Evolutionary conservation across 371 early-diverging fungal genomes (phyloP).

Genomic region (Scutellospora calospora): DNA sequence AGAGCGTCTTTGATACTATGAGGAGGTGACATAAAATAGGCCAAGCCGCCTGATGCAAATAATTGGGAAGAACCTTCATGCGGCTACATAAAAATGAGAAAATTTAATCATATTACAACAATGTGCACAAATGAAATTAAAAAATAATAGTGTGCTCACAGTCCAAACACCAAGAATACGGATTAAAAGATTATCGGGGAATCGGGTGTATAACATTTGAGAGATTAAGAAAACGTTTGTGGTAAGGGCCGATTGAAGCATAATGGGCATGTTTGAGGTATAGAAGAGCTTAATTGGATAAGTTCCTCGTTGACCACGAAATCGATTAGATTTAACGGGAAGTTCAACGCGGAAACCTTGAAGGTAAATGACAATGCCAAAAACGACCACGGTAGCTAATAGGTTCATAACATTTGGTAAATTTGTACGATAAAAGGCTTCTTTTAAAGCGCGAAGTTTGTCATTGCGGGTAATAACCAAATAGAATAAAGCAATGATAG

Average conservation of each 20-base stretch:
- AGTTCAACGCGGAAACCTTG: slow-evolving; percentile 99
- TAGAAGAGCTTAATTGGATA: slow-evolving; percentile 99
- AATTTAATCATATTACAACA: background rate
- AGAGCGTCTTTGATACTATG: slow-evolving; percentile 83
- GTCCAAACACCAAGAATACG: slow-evolving; percentile 98
- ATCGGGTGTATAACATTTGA: slow-evolving; percentile 95
- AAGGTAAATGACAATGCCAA: slow-evolving; percentile 97
- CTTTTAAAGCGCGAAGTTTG: slow-evolving; percentile 98
- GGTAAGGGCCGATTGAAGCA: slow-evolving; percentile 98
- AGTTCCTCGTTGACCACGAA: slow-evolving; percentile 96
- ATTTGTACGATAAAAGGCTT: slow-evolving; percentile 97
- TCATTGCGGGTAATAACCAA: slow-evolving; percentile 95
- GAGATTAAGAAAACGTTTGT: slow-evolving; percentile 97
- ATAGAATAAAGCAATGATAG: slow-evolving; percentile 96
- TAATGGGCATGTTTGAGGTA: slow-evolving; percentile 99
- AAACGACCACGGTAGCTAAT: slow-evolving; percentile 90
- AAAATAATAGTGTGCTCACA: slow-evolving; percentile 46
- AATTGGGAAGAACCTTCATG: slow-evolving; percentile 91
- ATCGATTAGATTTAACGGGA: slow-evolving; percentile 96
- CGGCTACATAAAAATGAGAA: slow-evolving; percentile 49
- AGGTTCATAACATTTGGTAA: slow-evolving; percentile 98
- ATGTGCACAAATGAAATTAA: background rate
- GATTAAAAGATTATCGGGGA: slow-evolving; percentile 95
- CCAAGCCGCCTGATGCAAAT: slow-evolving; percentile 93
- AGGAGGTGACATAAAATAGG: slow-evolving; percentile 99